Conservation (phyloP, 2,329 filamentous ascomycete species). For the Xylaria sp. region DNA sequence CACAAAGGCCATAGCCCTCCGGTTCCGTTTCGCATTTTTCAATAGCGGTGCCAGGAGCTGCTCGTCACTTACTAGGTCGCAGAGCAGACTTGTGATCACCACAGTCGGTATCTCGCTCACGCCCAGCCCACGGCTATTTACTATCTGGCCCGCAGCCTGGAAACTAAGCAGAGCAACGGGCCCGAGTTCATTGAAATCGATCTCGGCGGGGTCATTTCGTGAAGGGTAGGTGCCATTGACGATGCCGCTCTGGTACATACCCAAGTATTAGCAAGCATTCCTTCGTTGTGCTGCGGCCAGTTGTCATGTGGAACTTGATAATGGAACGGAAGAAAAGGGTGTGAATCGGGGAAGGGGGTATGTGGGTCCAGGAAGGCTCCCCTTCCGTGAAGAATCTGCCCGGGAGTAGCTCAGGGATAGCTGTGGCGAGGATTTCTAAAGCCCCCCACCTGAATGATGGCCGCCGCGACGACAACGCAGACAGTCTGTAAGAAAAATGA, state of each 20-base stretch:
- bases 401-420: no score
- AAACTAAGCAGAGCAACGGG: slow-evolving; percentile 54
- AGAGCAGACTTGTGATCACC: slow-evolving; percentile 57
- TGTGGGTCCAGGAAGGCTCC: no score
- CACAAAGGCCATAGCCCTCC: slow-evolving; percentile 48
- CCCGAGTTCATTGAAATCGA: slow-evolving; percentile 34
- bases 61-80: slow-evolving; percentile 56
- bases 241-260: slow-evolving; percentile 26
- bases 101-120: slow-evolving; percentile 59
- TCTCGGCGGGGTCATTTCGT: slow-evolving; percentile 24
- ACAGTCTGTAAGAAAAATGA: slow-evolving; percentile 35
- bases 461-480: slow-evolving; percentile 31
- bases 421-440: no score
- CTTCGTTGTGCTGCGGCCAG: no score
- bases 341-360: no score
- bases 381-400: no score
- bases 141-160: slow-evolving; percentile 59
- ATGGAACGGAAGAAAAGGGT: no score
- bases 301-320: no score
- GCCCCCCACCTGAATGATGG: slow-evolving; percentile 22
- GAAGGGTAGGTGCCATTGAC: slow-evolving; percentile 36
- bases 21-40: slow-evolving; percentile 54
- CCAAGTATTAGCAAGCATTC: background rate
- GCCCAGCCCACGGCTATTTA: slow-evolving; percentile 52
- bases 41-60: slow-evolving; percentile 45